Evolutionary conservation across 192 early-diverging fungal species (phyloP), one percentile per base, ranked within the genome.

Genomic region (Lunasporangiospora selenospora): DNA sequence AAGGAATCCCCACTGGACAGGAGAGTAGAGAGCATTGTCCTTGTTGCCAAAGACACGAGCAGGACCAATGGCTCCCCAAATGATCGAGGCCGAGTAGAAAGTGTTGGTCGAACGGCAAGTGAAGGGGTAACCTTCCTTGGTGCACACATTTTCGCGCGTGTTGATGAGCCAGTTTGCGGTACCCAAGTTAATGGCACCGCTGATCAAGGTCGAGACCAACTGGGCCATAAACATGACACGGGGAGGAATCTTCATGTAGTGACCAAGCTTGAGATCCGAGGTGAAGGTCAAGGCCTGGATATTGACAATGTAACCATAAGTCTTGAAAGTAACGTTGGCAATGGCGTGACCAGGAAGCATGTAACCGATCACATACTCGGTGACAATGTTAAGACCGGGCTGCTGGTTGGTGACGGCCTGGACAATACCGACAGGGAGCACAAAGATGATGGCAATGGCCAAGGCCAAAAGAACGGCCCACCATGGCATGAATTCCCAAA

Each of bases 171-270:
- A 73, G 7, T 33, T 58, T 21, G 80, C 77, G 16, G 75, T 77
- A 16, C 36, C 67, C 62, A 43, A 88, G 65, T 84, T 94, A 83
- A 92, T 76, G 39, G 87, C 65, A 11, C 82, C 79, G 51, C 84
- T 84, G 39, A 88, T 75, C 6, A 90, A 59, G 4, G 89, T 91
- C 7, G 89, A 88, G 7, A 83, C 39, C 0, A 89, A 58, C 75
- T 94, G 92, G 6, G 82, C 78, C 6, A 81, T 69, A 77, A 95
- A 91, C 65, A 92, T 78, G 27, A 80, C 53, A 7, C 87, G 78
- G n/a, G 93, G 92, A 27, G 90, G 85, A 30, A 92, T 83, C 77
- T 90, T 89, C 73, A 92, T 80, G 73, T 92, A 92, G 52, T 88
- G 87, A 42, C 87, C 90, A 7, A 92, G 76, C 58, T 94, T 94